Percentiles rank a stretch among this genome's conserved stretches.
phyloP scores from a whole-genome alignment of 179 eudicot species.

The Patellifolia procumbens region DNA sequence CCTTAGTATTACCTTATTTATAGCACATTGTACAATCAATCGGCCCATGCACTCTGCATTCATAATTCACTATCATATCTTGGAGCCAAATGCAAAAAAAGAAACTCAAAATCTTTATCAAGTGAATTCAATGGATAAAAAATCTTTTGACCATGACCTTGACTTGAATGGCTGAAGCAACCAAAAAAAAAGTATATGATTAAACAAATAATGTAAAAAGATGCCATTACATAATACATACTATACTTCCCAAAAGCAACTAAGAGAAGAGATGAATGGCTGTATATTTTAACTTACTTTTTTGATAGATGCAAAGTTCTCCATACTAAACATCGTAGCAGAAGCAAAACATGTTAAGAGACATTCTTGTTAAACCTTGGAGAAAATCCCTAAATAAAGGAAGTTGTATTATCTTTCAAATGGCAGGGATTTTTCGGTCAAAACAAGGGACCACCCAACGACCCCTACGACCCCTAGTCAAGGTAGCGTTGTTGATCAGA shows the following conservation, averaged over 20 bases:
- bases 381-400: slow-evolving; percentile 16
- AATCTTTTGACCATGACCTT: background rate
- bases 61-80: background rate
- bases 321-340: background rate
- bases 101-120: background rate
- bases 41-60: background rate
- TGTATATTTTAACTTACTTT: background rate
- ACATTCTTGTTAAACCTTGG: slow-evolving; percentile 1
- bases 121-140: background rate
- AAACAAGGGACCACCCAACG: slow-evolving; percentile 28
- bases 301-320: slow-evolving; percentile 2
- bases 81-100: slow-evolving; percentile 27
- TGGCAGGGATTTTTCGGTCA: slow-evolving; percentile 2
- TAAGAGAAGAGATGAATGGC: background rate
- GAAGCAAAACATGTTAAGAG: slow-evolving; percentile 17
- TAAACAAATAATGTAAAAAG: background rate
- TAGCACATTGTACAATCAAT: too few species aligned
- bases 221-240: background rate
- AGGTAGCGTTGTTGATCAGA: slow-evolving; percentile 21
- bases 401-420: slow-evolving; percentile 2
- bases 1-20: background rate
- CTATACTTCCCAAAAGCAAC: background rate
- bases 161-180: slow-evolving; percentile 21
- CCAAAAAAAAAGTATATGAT: background rate
- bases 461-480: too few species aligned